Percentiles rank a stretch among this genome's conserved stretches.
Evolutionary conservation across 331 rosid genomes (phyloP).

Genomic region (Malus hybrid): DNA sequence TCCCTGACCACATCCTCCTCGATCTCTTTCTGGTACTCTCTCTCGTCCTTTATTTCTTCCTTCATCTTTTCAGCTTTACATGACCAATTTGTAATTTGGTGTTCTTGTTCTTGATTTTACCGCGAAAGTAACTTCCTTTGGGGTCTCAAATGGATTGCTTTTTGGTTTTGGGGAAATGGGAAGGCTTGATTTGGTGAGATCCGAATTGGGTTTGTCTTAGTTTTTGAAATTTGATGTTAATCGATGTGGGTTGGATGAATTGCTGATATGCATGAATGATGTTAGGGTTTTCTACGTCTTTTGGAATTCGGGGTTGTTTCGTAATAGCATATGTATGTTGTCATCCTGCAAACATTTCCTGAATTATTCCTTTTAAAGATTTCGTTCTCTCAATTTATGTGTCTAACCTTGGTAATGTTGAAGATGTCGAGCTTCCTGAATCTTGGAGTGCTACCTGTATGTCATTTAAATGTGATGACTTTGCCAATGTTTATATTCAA

Average conservation of each 20-base stretch:
- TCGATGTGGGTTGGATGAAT: background rate
- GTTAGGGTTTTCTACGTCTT: background rate
- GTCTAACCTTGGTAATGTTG: background rate
- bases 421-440: background rate
- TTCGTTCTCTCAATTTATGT: background rate
- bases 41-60: background rate
- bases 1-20: conserved; percentile 87
- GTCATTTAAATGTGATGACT: background rate
- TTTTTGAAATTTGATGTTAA: background rate
- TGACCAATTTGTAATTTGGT: background rate
- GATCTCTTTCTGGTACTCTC: conserved; percentile 62
- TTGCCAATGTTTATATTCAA: background rate
- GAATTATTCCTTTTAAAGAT: background rate
- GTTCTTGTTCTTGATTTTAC: background rate
- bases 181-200: background rate
- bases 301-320: background rate
- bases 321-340: background rate
- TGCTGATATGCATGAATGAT: too few species aligned
- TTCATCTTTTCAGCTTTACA: background rate
- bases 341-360: background rate
- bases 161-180: background rate
- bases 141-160: background rate
- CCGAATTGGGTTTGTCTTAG: background rate
- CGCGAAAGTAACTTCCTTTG: background rate
- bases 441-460: background rate